Conservation (phyloP, 2,329 filamentous ascomycete genomes). For the Furcasterigmium furcatum region DNA sequence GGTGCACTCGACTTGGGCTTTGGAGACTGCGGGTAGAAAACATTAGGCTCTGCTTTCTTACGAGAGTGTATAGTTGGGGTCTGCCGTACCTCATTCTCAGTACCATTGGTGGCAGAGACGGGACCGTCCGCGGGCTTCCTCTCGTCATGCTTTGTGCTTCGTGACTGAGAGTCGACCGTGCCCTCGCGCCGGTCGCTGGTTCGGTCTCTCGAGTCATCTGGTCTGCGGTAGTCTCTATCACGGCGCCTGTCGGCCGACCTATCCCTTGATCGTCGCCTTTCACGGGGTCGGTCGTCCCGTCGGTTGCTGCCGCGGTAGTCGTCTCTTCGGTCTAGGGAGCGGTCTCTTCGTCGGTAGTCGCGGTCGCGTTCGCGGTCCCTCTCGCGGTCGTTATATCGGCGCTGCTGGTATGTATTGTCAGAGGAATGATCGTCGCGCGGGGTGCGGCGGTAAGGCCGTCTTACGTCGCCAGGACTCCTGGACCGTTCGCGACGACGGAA, state of each 20-base stretch:
- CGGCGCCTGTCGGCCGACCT: slow-evolving; percentile 49
- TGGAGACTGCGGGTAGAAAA: slow-evolving; percentile 37
- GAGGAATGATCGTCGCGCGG: slow-evolving; percentile 22
- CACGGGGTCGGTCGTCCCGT: slow-evolving; percentile 47
- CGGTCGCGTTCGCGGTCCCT: slow-evolving; percentile 47
- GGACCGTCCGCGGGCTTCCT: neutral
- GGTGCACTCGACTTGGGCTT: slow-evolving; percentile 44
- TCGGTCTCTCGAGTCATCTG: slow-evolving; percentile 71
- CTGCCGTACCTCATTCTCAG: neutral
- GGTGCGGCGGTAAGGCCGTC: slow-evolving; percentile 22
- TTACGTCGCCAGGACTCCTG: slow-evolving; percentile 60
- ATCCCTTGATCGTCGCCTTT: slow-evolving; percentile 64
- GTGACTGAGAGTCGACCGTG: slow-evolving; percentile 67
- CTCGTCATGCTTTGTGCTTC: slow-evolving; percentile 64
- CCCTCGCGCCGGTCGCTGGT: slow-evolving; percentile 62
- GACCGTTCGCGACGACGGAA: slow-evolving; percentile 56
- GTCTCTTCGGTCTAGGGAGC: slow-evolving; percentile 65
- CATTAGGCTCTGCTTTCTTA: too few species aligned
- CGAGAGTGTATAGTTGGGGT: neutral
- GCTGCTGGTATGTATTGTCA: slow-evolving; percentile 43
- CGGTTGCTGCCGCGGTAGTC: slow-evolving; percentile 61
- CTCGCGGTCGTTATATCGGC: slow-evolving; percentile 56
- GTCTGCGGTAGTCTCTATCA: slow-evolving; percentile 59
- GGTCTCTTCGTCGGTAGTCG: slow-evolving; percentile 64
- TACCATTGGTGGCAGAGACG: neutral